Conservation (phyloP, 352 stramenopile species). For the Phytophthora uliginosa region DNA sequence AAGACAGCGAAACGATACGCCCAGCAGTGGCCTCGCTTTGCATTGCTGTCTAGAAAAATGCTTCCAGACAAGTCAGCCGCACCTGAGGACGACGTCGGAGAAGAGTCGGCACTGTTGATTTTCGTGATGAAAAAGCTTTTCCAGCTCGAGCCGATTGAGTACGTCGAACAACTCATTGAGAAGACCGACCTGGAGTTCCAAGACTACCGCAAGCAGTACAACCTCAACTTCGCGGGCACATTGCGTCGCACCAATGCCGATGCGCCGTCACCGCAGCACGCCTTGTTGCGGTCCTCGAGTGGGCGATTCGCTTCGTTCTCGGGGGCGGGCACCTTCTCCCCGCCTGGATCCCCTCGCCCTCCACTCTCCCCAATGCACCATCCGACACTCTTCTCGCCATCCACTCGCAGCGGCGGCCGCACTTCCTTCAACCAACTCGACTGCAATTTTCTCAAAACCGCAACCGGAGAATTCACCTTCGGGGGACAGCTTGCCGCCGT, state of each 20-base stretch:
- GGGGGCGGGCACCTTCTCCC: conserved; percentile 25
- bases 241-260: conserved; percentile 38
- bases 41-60: conserved; percentile 14
- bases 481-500: conserved; percentile 53
- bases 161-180: conserved; percentile 53
- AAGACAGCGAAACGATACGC: conserved; percentile 48
- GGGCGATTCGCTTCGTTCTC: conserved; percentile 60
- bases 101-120: conserved; percentile 38
- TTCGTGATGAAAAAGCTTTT: conserved; percentile 59
- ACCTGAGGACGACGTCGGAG: conserved; percentile 13
- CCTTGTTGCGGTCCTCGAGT: conserved; percentile 29
- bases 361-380: conserved; percentile 21
- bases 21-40: conserved; percentile 31
- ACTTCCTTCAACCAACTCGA: conserved; percentile 47
- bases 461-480: conserved; percentile 51
- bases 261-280: conserved; percentile 32
- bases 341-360: conserved; percentile 15
- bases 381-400: conserved; percentile 33
- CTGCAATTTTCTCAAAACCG: conserved; percentile 38
- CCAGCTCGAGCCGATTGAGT: conserved; percentile 51
- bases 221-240: conserved; percentile 39
- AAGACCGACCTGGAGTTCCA: conserved; percentile 51
- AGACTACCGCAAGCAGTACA: conserved; percentile 51
- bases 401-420: conserved; percentile 21
- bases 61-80: conserved; percentile 5